Evolutionary conservation across 1,284 basidiomycete genomes (phyloP), one percentile per base, ranked within the genome.

Genomic region (Pseudozyma thailandica): DNA sequence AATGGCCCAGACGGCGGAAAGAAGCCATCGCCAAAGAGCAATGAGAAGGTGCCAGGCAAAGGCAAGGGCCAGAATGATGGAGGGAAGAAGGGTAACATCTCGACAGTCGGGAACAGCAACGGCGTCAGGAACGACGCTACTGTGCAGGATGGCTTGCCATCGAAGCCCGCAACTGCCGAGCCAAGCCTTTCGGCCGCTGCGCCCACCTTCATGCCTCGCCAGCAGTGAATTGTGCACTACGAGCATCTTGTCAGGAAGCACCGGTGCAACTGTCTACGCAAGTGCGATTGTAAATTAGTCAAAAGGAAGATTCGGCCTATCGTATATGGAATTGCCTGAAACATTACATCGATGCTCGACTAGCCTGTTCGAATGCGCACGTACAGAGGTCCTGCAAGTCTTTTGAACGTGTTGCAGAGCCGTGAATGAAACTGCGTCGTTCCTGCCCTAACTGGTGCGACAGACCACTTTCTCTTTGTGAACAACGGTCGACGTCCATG

Each of bases 131-230:
- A 7, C 21, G 35, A 31, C 26, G 9, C 20, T 12, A 20, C 25
- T 9, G n/a, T 13, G 41, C 57, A 42, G 50, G 39, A 60, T 12
- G 21, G 38, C 9, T 25, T 56, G 43, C 59, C 59, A 9, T 13
- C 59, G 7, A 62, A 55, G 30, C 59, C 59, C n/a, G 18, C 52
- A n/a, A 23, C 18, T 31, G 26, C 41, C 10, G 23, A 43, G 15
- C 35, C 62, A 7, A 58, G 47, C 9, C 49, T 66, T 9, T 65
- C 63, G 25, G 57, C 52, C 4, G 63, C 63, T 9, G 63, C 63
- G 10, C 63, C 63, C 6, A 56, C 52, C 7, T 66, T 66, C 16
- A 59, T 41, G 6, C 63, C 57, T 21, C 57, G 63, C 21, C 54
- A 58, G 38, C 16, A 18, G 16, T 56, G 44, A 28, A 15, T 15